Base-by-base conservation (phyloP, 2,329 filamentous ascomycete species). In the Botrytis tulipae region DNA sequence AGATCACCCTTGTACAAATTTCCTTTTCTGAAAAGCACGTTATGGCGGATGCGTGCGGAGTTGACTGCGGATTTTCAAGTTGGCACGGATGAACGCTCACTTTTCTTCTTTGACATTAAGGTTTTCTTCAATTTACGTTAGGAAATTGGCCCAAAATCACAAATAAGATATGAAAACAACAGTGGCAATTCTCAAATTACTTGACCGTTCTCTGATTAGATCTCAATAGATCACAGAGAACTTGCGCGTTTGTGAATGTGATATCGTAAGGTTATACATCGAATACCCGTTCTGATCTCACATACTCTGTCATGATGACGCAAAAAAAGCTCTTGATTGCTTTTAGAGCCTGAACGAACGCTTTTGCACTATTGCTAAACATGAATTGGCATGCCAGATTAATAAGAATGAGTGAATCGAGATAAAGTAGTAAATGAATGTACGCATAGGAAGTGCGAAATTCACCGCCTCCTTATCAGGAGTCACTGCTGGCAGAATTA, bases 1-100 rank as follows among this genome's bases (percentile, higher is more conserved):
- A 66, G 75, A 66, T 68, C 73, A 75, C 73, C 54, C 63, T 72
- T 80, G 78, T 80, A 79, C 77, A 80, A 80, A 78, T 77, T 77
- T 74, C 73, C 63, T 76, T 73, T 78, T 78, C 76, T 70, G 73
- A 78, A 72, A 73, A 59, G 76, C 75, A 76, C 69, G 46, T 73
- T 60, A 46, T 69, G 73, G n/a, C 61, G 71, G 72, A 61, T 42
- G 60, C 60, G 44, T 61, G 67, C 25, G 69, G 70, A 73, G 48
- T 67, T 63, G 67, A 57, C 71, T 71, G 73, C 65, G 63, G 61
- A 61, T 73, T 75, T 76, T 69, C 66, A 69, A 77, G 73, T 73
- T 76, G 51, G 70, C 75, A 66, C 76, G 73, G 74, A 76, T 75
- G 74, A 75, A 77, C 76, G 73, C 71, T 79, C 76, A 70, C 76